These are phyloP conservation scores for Corymbia maculata DNA, from an alignment of 345 rosid genomes.

Conservation along the genomic window DNA sequence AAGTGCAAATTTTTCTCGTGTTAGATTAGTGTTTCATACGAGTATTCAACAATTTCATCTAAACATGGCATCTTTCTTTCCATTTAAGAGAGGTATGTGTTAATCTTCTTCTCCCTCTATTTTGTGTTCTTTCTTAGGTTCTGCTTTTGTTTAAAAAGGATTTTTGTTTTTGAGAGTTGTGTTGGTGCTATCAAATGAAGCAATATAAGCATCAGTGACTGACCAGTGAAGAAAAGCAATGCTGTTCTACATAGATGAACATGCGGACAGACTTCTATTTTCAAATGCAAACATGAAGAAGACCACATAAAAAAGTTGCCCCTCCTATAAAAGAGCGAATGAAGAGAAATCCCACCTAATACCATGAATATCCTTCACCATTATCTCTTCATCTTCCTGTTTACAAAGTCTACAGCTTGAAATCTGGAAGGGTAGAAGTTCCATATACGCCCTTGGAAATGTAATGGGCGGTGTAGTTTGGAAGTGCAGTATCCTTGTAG, in stretches of 20 bases:
- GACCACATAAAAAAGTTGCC: not conserved
- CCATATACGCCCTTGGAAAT: not conserved
- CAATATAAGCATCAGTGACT: not conserved
- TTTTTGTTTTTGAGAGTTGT: not conserved
- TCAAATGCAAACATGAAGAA: too few species aligned
- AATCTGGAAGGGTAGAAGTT: not conserved
- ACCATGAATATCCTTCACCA: fast-evolving
- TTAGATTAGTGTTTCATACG: not conserved
- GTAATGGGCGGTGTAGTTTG: not conserved
- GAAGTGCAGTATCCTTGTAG: too few species aligned
- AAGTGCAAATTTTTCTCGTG: fast-evolving
- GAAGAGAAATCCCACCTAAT: not conserved
- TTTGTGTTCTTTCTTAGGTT: not conserved
- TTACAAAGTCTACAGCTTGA: not conserved
- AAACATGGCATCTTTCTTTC: not conserved
- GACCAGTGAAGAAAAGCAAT: not conserved
- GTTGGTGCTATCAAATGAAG: not conserved
- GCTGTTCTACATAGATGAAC: not conserved
- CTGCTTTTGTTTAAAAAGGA: not conserved
- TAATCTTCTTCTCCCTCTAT: not conserved
- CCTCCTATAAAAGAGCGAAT: fast-evolving
- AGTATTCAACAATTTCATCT: not conserved
- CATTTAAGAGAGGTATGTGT: not conserved
- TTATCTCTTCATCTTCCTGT: too few species aligned
- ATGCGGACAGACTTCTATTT: too few species aligned